A percentile compares a stretch with the other conserved stretches of the same genome.
Conservation (phyloP, 495 filamentous ascomycete genomes). For the Penicillium dipodomyicola region DNA sequence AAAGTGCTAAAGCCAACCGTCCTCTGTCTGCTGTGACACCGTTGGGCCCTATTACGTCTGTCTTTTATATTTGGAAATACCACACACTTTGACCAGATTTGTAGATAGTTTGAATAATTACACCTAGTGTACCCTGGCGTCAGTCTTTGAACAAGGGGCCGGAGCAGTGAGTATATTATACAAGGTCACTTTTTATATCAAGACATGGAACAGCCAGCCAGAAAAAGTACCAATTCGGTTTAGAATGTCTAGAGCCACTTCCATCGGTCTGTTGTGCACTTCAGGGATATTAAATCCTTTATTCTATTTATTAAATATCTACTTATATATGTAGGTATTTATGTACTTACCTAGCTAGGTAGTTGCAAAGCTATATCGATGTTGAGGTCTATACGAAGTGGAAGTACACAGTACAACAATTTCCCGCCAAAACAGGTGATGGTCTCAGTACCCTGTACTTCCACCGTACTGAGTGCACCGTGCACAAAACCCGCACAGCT, state of each 20-base stretch:
- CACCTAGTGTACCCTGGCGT: not conserved
- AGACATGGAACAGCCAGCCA: not conserved
- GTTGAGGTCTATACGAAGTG: not conserved
- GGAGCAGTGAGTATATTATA: not conserved
- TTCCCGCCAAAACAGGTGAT: not conserved
- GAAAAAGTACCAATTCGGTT: not conserved
- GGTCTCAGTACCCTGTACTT: not conserved
- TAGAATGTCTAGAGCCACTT: not conserved
- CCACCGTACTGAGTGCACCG: not conserved
- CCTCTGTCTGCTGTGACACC: not conserved
- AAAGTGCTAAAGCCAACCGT: not conserved
- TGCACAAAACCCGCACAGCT: constrained; percentile 11
- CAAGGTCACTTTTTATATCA: not conserved
- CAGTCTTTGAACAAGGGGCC: not conserved
- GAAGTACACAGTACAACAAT: not conserved
- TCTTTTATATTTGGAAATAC: not conserved
- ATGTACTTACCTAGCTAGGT: not conserved
- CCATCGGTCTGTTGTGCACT: not conserved
- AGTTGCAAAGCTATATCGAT: not conserved
- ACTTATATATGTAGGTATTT: not conserved
- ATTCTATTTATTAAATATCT: not conserved
- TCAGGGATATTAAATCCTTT: not conserved
- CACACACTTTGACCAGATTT: not conserved
- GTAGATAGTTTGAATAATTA: not conserved
- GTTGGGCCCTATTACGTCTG: not conserved